Base-by-base conservation (phyloP, 129 eudicot species). In the Escallonia herrerae region DNA sequence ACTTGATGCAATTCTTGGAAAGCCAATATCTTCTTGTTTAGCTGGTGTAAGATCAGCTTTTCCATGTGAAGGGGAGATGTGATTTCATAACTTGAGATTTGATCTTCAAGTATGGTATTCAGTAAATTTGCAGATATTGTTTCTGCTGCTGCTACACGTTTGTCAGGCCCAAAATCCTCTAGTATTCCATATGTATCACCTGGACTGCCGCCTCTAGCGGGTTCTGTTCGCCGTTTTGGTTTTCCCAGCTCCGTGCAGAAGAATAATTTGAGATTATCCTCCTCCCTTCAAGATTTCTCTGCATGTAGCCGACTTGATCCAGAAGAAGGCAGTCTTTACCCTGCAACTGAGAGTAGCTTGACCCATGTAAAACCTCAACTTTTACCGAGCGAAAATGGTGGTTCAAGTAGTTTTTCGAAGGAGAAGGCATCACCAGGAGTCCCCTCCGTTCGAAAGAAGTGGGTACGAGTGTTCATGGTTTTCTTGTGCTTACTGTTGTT, bases 201-300 rank as follows among this genome's bases (percentile, higher is more conserved):
- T 58, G 94, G 90, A 59, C 63, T 89, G 58, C 90, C 89, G 3
- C 97, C 99, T 58, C 67, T 83, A 39, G 68, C 83, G 12, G 74
- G 85, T 75, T 74, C 87, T 55, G 72, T 37, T 71, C 80, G 70
- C 69, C 84, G 73, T 53, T 74, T 48, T 43, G 58, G 74, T 38
- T 74, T 74, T 63, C 63, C 87, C 15, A 77, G 76, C 67, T 66
- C 79, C 14, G 85, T 80, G 57, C 72, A 68, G 67, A 94, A 75
- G 78, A 74, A 68, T 53, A 77, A 72, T 78, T 44, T 94, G 79
- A 79, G 95, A 77, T 79, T 56, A 15, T 94, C 99, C 62, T 79
- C 97, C 14, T 94, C 99, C 12, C 91, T 89, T 14, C 99, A 94
- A 86, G 99, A 94, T 86, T 79, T 94, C 56, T 86, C 97, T 37